Conservation (phyloP, 2,329 filamentous ascomycete genomes). For the Colletotrichum spinosum region DNA sequence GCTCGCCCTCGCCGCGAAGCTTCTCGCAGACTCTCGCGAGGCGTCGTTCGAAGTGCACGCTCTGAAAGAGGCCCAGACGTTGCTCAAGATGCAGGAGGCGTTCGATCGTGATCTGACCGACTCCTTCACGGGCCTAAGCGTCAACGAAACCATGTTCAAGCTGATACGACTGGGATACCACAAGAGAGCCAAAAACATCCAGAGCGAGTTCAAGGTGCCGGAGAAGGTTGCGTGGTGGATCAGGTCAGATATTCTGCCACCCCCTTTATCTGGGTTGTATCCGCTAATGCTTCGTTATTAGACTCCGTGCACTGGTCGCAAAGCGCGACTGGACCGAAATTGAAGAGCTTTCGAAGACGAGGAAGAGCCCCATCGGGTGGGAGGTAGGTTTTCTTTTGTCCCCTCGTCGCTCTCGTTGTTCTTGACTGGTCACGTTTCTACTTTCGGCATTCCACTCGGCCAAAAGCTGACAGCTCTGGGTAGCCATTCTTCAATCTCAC, state of each 20-base stretch:
- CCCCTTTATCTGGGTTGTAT: background rate
- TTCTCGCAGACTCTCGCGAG: conserved; percentile 87
- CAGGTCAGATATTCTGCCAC: conserved; percentile 55
- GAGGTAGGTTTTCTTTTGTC: conserved; percentile 71
- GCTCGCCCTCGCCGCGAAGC: conserved; percentile 84
- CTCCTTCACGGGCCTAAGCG: conserved; percentile 82
- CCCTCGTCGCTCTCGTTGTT: no score
- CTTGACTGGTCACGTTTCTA: background rate
- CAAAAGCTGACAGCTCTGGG: no score
- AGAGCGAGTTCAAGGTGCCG: conserved; percentile 91
- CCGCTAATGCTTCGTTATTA: conserved; percentile 43
- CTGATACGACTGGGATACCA: conserved; percentile 85
- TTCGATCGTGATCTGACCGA: conserved; percentile 87
- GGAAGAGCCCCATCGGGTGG: conserved; percentile 96
- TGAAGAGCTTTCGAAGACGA: conserved; percentile 82
- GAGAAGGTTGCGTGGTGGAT: conserved; percentile 94
- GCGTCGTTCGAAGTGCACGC: conserved; percentile 77
- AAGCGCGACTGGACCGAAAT: conserved; percentile 93
- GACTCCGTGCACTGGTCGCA: conserved; percentile 87
- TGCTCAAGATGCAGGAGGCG: conserved; percentile 87
- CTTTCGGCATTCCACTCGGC: no score
- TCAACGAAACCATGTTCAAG: conserved; percentile 93
- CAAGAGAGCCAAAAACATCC: conserved; percentile 87
- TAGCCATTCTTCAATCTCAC: conserved; percentile 93
- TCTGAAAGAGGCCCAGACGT: conserved; percentile 81